Percentiles rank a stretch among this genome's conserved stretches.
These are phyloP conservation scores for Aspergillus terreus DNA, from an alignment of 2,329 filamentous ascomycete genomes.

Conservation along the genomic window DNA sequence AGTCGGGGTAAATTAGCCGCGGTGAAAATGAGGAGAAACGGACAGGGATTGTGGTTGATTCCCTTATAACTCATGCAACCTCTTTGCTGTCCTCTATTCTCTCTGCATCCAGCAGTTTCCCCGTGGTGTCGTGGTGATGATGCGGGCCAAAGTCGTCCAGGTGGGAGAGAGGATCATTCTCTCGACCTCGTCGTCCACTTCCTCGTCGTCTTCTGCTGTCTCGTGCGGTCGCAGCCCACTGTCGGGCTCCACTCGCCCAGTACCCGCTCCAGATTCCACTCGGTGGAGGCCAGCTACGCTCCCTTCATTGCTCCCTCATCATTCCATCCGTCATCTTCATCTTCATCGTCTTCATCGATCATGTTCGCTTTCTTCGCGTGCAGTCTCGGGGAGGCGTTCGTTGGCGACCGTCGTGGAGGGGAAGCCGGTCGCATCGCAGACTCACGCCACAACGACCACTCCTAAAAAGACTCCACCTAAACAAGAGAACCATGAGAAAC, in stretches of 20 bases:
- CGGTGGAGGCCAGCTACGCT: constrained; percentile 2
- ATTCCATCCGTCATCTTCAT: background rate
- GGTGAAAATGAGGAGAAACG: constrained; percentile 9
- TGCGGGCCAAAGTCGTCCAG: constrained; percentile 15
- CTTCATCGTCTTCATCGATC: background rate
- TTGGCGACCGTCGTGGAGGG: background rate
- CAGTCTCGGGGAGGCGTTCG: background rate
- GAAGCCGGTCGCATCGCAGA: background rate
- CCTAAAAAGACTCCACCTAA: background rate
- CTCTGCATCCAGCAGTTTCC: background rate
- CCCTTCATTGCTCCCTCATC: background rate
- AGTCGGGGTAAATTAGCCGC: background rate
- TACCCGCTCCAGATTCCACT: constrained; percentile 5
- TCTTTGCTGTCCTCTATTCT: background rate
- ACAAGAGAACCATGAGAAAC: background rate
- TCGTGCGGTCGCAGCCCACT: constrained; percentile 18
- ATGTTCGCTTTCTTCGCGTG: background rate
- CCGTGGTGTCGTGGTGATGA: background rate
- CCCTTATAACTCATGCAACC: background rate
- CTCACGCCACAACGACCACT: background rate
- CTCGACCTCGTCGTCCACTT: constrained; percentile 15
- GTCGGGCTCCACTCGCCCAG: constrained; percentile 7
- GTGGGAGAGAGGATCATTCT: constrained; percentile 26
- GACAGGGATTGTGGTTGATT: constrained; percentile 1
- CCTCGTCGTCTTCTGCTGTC: background rate